Conservation (phyloP, 2,329 filamentous ascomycete species). For the Aspergillus piperis region DNA sequence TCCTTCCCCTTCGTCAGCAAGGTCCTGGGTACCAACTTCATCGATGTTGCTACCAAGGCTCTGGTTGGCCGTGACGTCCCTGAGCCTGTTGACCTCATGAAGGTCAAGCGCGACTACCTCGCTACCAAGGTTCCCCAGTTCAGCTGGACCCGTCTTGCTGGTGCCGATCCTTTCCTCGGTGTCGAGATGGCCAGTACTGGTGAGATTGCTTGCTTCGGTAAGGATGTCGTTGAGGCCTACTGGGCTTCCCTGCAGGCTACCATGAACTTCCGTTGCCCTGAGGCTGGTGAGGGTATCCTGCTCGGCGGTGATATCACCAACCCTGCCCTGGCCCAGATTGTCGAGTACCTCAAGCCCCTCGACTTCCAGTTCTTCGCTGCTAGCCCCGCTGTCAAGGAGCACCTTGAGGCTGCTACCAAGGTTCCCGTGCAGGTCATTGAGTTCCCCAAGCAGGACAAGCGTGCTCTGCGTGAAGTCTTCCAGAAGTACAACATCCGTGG, state of each 20-base stretch:
- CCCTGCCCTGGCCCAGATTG: constrained; percentile 72
- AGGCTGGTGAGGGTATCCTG: constrained; percentile 91
- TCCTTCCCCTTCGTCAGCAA: constrained; percentile 99
- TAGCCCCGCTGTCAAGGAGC: constrained; percentile 75
- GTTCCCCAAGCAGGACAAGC: constrained; percentile 95
- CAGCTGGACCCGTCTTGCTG: constrained; percentile 96
- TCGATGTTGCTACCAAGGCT: constrained; percentile 90
- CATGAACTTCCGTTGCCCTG: constrained; percentile 98
- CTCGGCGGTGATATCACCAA: constrained; percentile 81
- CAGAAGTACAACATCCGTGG: constrained; percentile 95
- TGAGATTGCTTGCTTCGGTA: constrained; percentile 98
- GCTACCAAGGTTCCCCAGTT: constrained; percentile 99
- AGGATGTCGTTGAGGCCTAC: constrained; percentile 93
- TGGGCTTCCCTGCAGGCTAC: constrained; percentile 94
- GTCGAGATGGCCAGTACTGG: constrained; percentile 97
- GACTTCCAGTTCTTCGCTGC: constrained; percentile 95
- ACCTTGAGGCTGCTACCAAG: constrained; percentile 71
- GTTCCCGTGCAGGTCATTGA: constrained; percentile 85
- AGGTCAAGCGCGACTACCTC: constrained; percentile 82
- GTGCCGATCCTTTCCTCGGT: constrained; percentile 94
- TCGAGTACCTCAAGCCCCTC: constrained; percentile 82
- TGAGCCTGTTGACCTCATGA: constrained; percentile 84
- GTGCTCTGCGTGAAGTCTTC: constrained; percentile 90
- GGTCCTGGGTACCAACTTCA: constrained; percentile 94
- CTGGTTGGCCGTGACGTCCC: constrained; percentile 84